phyloP scores from a whole-genome alignment of 345 rosid species.

The Pelargonium nanum region DNA sequence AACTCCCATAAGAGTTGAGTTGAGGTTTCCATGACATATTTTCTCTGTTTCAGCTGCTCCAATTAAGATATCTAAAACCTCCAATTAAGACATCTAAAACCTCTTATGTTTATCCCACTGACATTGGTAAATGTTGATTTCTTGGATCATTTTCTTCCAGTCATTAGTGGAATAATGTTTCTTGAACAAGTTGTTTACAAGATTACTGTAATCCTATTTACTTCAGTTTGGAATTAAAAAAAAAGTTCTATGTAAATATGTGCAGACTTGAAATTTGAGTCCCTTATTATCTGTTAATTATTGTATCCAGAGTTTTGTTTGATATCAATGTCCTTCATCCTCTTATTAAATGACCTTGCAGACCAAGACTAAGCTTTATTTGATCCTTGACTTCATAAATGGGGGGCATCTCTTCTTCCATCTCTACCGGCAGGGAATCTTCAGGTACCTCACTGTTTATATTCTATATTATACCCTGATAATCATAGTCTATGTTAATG shows the following conservation, averaged over 20 bases:
- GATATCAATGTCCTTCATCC: background rate
- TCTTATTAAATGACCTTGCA: conserved; percentile 16
- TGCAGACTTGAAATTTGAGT: background rate
- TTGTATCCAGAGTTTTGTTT: background rate
- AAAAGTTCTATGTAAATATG: background rate
- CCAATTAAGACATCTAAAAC: too few species aligned
- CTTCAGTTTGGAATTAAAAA: background rate
- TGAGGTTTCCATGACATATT: too few species aligned
- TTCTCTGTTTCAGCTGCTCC: too few species aligned
- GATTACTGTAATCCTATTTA: background rate
- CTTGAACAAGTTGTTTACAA: background rate
- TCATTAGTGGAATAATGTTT: background rate
- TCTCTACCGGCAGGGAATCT: conserved; percentile 53
- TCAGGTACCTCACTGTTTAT: conserved; percentile 31
- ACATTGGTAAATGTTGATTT: too few species aligned
- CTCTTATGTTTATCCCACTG: background rate
- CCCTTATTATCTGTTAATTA: background rate
- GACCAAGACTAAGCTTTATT: conserved; percentile 64
- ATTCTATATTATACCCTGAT: conserved; percentile 2
- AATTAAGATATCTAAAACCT: too few species aligned
- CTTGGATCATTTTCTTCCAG: background rate
- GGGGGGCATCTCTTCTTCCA: conserved; percentile 80
- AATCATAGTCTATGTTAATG: background rate
- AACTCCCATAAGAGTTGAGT: too few species aligned
- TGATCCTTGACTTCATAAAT: conserved; percentile 64